Evolutionary conservation across 148 eudicot species (phyloP), one percentile per base, ranked within the genome.

Genomic region (Chenopodium berlandieri): DNA sequence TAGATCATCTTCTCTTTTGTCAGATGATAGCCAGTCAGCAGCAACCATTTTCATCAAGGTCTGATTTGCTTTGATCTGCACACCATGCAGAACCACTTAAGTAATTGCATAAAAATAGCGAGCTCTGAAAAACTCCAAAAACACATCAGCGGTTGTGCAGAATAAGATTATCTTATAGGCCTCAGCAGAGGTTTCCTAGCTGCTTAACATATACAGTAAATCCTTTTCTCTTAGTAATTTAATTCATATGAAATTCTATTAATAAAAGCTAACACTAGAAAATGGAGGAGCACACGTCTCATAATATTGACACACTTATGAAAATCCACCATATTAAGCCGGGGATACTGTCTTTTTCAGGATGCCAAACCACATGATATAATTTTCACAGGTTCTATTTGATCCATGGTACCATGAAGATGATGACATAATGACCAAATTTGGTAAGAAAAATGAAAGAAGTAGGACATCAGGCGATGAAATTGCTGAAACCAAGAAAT

Each of bases 21-120:
- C 88, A 78, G 94, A 91, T 85, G 75, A 86, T 77, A 90, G 78
- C 94, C 93, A 91, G 78, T 90, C 94, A 44, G 91, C 91, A 48
- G 86, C 94, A 75, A 91, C 92, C 88, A 90, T 89, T 82, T 91
- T 84, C 93, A 91, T 89, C 82, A 90, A 75, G 20, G 94, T 87
- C 47, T 86, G 82, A 77, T 86, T 90, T 78, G 92, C 90, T 66
- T 88, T 89, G 71, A 91, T 88, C 94, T 91, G 80, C 17, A 76
- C 30, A 31, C 50, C 50, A 50, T 32, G 68, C 20, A 83, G 14
- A 69, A 72, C 25, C 8, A 40, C 25, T 20, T 71, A 6, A 20
- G 48, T 12, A 67, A 19, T 58, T 58, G 63, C 19, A 58, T 19
- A 58, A 4, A 58, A 58, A 58, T 14, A 58, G 63, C 19, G 63